Percentiles rank a stretch among this genome's conserved stretches.
Conservation (phyloP, 306 rosid genomes). For the Vicia villosa region DNA sequence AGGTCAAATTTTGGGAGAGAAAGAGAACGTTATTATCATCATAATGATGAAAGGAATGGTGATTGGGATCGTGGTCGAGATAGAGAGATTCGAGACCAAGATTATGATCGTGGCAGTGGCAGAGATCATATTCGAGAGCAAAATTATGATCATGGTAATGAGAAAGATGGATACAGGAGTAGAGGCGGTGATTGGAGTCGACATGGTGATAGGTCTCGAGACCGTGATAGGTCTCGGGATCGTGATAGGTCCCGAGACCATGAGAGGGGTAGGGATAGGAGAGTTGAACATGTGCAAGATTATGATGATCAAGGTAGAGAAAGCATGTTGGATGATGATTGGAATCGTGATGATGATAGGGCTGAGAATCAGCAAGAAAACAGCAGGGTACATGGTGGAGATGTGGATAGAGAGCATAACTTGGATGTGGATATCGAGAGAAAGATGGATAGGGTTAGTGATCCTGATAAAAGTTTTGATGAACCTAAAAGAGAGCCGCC, state of each 20-base stretch:
- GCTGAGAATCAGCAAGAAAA: slow-evolving; percentile 46
- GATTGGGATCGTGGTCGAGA: slow-evolving; percentile 51
- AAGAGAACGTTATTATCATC: slow-evolving; percentile 54
- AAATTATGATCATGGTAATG: slow-evolving; percentile 58
- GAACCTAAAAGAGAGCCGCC: slow-evolving; percentile 47
- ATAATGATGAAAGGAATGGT: slow-evolving; percentile 56
- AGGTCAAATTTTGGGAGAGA: slow-evolving; percentile 71
- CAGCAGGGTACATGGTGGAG: slow-evolving; percentile 41
- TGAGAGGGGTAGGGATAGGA: slow-evolving; percentile 60
- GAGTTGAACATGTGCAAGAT: slow-evolving; percentile 49
- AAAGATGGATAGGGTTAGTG: slow-evolving; percentile 56
- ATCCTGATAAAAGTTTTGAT: slow-evolving; percentile 46
- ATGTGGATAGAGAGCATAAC: slow-evolving; percentile 49
- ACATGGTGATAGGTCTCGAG: slow-evolving; percentile 60
- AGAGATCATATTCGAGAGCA: slow-evolving; percentile 49
- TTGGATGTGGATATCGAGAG: slow-evolving; percentile 43
- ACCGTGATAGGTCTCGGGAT: slow-evolving; percentile 58
- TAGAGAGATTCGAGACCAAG: slow-evolving; percentile 50
- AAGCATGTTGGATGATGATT: slow-evolving; percentile 47
- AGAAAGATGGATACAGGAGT: slow-evolving; percentile 53
- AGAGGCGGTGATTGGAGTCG: slow-evolving; percentile 51
- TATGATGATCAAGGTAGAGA: slow-evolving; percentile 53
- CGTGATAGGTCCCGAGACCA: slow-evolving; percentile 54
- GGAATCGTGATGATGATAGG: slow-evolving; percentile 40
- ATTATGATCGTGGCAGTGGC: slow-evolving; percentile 48